Evolutionary conservation across 345 rosid genomes (phyloP).

Genomic region (Eucalyptus regnans): DNA sequence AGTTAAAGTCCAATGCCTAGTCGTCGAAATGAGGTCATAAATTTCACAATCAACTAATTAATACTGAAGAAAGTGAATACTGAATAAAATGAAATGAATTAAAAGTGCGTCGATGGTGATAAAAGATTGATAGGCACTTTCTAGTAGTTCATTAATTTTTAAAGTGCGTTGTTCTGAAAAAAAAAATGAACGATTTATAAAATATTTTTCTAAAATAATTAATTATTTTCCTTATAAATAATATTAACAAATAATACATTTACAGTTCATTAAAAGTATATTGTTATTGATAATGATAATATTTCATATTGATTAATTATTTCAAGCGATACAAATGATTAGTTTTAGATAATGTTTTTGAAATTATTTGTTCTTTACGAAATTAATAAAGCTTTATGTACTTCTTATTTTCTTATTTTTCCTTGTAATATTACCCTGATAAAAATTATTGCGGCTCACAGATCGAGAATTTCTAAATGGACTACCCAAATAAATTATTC

Average conservation of each 20-base stretch:
- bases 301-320: background rate
- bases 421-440: background rate
- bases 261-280: too few species aligned
- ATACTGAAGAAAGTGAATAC: background rate
- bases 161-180: rapidly evolving
- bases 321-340: rapidly evolving
- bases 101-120: background rate
- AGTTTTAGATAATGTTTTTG: rapidly evolving
- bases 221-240: too few species aligned
- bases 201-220: background rate
- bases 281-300: background rate
- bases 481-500: background rate
- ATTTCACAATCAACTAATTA: background rate
- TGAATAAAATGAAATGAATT: background rate
- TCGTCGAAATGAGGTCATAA: background rate
- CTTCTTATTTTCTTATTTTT: background rate
- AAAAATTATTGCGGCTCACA: background rate
- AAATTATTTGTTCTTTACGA: background rate
- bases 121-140: background rate
- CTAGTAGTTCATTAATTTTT: background rate
- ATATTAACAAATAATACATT: too few species aligned
- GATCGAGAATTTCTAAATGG: background rate
- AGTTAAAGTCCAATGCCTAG: background rate
- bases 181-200: background rate
- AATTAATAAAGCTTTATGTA: background rate